Evolutionary conservation across 805 yeast genomes (phyloP), one percentile per base, ranked within the genome.

Genomic region (Kodamaea kakaduensis): DNA sequence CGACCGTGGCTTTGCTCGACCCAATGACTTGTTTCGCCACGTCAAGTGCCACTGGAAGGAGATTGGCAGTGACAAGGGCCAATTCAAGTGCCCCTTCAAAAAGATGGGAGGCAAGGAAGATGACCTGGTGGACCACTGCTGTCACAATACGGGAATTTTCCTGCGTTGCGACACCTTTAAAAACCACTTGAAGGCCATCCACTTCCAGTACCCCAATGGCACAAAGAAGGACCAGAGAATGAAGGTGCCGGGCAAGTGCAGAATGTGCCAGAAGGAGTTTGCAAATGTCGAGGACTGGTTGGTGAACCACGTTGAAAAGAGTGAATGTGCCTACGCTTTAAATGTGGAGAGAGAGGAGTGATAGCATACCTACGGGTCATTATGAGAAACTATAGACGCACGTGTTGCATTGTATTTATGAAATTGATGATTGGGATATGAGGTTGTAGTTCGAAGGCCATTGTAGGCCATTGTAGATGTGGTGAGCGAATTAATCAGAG

Each of bases 111-210:
- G 45, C 18, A 56, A 51, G 9, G 32, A 37, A n/a, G 37, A 30
- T 9, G 40, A 39, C 9, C 37, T 23, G 17, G 48, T 47, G 15
- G 62, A 61, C 44, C 62, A 61, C 44, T 64, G 71, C 43, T 87
- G 96, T 54, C 97, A 88, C 54, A 75, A 76, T 36, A 77, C 86
- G 6, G 97, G 97, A 4, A 79, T 84, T 19, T 88, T 88, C 50
- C 78, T 88, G 9, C 71, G 97, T 33, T 84, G 96, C 55, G 97
- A 88, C 54, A 88, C 97, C 4, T 88, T 77, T 62, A 88, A 88
- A 53, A 88, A 88, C 59, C 97, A 88, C 59, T 67, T 88, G 42
- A 85, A 84, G 56, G 94, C 96, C 2, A 71, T 88, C 42, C 97
- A 88, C 54, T 88, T 88, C 56, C 82, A 77, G 45, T 88, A 88